These are phyloP conservation scores for Metschnikowia gelsemii DNA, from an alignment of 805 yeast species.

Conservation along the genomic window DNA sequence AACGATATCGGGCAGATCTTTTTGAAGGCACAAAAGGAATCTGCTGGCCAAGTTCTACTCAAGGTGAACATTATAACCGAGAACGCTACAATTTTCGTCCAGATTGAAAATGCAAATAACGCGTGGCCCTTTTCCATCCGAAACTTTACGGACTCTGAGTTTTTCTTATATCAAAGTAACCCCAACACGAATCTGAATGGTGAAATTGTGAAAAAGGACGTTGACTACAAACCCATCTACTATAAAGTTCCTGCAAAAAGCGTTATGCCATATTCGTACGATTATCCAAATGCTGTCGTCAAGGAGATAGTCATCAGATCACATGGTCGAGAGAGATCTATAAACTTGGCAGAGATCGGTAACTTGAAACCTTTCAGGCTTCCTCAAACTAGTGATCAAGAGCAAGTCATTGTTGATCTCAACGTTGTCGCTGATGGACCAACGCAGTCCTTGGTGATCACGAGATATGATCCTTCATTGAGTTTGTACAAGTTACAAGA, in stretches of 20 bases:
- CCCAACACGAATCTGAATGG: constrained; percentile 69
- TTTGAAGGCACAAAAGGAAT: constrained; percentile 63
- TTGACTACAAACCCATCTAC: constrained; percentile 70
- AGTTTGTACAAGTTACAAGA: constrained; percentile 66
- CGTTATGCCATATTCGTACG: constrained; percentile 99
- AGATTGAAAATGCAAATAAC: constrained; percentile 66
- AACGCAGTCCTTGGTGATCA: constrained; percentile 79
- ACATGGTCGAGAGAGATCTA: constrained; percentile 69
- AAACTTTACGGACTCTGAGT: constrained; percentile 85
- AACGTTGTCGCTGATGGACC: constrained; percentile 97
- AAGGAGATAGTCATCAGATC: constrained; percentile 77
- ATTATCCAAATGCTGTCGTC: constrained; percentile 84
- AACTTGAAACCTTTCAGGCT: constrained; percentile 81
- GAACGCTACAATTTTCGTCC: constrained; percentile 76
- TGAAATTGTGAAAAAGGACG: constrained; percentile 46
- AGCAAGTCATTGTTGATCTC: constrained; percentile 65
- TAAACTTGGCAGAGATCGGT: constrained; percentile 92
- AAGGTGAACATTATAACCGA: constrained; percentile 77
- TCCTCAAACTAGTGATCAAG: constrained; percentile 44
- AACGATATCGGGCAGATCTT: constrained; percentile 81
- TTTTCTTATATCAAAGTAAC: constrained; percentile 81
- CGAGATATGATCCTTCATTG: constrained; percentile 74
- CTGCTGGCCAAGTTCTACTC: constrained; percentile 66
- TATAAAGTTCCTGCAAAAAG: constrained; percentile 84
- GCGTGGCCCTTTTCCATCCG: constrained; percentile 93